A percentile compares a stretch with the other conserved stretches of the same genome.
Conservation (phyloP, 2,329 filamentous ascomycete species). For the Nemania diffusa region DNA sequence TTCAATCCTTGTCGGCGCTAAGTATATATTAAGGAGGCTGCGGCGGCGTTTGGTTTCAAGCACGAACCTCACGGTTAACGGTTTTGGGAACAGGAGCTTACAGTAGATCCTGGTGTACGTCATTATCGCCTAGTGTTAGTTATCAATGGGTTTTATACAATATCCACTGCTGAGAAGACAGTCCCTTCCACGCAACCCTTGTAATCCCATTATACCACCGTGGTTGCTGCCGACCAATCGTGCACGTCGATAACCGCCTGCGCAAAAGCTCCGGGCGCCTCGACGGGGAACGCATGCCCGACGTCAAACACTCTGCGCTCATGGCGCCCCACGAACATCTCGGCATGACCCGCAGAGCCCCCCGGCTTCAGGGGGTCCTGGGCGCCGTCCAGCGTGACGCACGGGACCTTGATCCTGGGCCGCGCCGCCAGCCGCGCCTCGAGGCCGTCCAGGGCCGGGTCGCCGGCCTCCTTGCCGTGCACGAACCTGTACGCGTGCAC, state of each 20-base stretch:
- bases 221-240: neutral
- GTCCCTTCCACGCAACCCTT: neutral
- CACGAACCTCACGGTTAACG: too few species aligned
- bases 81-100: neutral
- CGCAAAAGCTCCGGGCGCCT: constrained; percentile 30
- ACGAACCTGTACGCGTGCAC: constrained; percentile 29
- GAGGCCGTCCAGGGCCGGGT: constrained; percentile 17
- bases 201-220: neutral
- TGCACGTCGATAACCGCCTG: constrained; percentile 30
- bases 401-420: constrained; percentile 32
- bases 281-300: constrained; percentile 32
- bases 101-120: neutral
- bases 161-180: neutral
- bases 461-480: constrained; percentile 25
- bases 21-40: neutral
- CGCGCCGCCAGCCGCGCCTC: constrained; percentile 18
- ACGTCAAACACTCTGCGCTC: constrained; percentile 28
- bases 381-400: constrained; percentile 30
- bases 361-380: constrained; percentile 33
- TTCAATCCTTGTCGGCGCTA: too few species aligned
- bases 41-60: neutral
- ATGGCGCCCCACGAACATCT: constrained; percentile 29
- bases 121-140: neutral
- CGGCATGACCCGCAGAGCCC: constrained; percentile 25
- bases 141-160: neutral